Evolutionary conservation across 2,329 filamentous ascomycete genomes (phyloP).

Genomic region (Pyrenochaeta sp.): DNA sequence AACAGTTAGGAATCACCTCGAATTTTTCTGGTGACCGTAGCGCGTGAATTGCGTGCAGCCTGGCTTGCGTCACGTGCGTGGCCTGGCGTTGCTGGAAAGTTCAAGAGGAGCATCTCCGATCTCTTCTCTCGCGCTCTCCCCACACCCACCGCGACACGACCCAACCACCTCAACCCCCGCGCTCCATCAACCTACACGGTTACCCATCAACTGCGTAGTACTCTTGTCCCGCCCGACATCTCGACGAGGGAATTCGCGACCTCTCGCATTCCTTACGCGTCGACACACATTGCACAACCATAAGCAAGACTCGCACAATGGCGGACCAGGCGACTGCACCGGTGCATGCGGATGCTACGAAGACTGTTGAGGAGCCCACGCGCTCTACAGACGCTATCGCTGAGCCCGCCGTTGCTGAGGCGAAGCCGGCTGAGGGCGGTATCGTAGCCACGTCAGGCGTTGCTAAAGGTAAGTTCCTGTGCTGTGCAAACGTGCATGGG

Average conservation of each 20-base stretch:
- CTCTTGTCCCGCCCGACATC: conserved; percentile 34
- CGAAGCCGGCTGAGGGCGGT: conserved; percentile 39
- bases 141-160: conserved; percentile 39
- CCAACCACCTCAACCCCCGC: conserved; percentile 47
- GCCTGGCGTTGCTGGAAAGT: conserved; percentile 27
- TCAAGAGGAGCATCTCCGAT: conserved; percentile 26
- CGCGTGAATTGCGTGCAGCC: conserved; percentile 20
- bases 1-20: conserved; percentile 27
- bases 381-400: conserved; percentile 39
- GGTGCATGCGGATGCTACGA: conserved; percentile 35
- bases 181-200: conserved; percentile 42
- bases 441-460: conserved; percentile 38
- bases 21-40: conserved; percentile 23
- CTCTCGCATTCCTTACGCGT: conserved; percentile 46
- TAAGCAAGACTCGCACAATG: conserved; percentile 46
- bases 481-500: conserved; percentile 1
- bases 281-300: conserved; percentile 42
- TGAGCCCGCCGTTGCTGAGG: conserved; percentile 38
- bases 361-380: conserved; percentile 41
- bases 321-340: conserved; percentile 46
- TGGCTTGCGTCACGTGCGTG: conserved; percentile 28
- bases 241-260: conserved; percentile 42
- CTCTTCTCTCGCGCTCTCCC: conserved; percentile 34
- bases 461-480: conserved; percentile 39
- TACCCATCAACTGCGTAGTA: conserved; percentile 43